Evolutionary conservation across 257 asterid genomes (phyloP).

Genomic region (Ligustrum vulgare): DNA sequence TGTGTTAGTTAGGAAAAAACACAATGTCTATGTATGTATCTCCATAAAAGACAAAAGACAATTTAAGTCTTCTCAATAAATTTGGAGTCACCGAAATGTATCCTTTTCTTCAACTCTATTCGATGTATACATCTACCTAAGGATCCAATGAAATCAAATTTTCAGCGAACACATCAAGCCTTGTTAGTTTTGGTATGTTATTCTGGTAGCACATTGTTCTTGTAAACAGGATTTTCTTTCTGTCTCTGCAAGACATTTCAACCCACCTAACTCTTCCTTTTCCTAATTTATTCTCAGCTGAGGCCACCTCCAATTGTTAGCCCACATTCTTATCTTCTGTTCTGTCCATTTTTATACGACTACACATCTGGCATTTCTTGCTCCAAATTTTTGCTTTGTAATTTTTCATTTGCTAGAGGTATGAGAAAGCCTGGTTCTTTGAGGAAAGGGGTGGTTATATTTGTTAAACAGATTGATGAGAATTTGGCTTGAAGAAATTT

Average conservation of each 20-base stretch:
- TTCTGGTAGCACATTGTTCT: background rate
- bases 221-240: too few relatives aligned
- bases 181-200: background rate
- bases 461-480: background rate
- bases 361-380: background rate
- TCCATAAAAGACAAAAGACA: background rate
- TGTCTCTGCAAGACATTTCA: background rate
- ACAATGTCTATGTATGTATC: background rate
- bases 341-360: background rate
- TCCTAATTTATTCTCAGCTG: background rate
- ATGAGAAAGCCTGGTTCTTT: background rate
- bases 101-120: background rate
- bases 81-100: background rate
- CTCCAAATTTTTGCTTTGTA: background rate
- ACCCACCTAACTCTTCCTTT: background rate
- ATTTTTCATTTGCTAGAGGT: background rate
- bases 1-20: too few relatives aligned
- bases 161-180: background rate
- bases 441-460: background rate
- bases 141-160: background rate
- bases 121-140: background rate
- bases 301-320: background rate
- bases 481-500: background rate
- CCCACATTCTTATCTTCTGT: background rate
- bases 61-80: too few relatives aligned